These are phyloP conservation scores for Geosmithia flava DNA, from an alignment of 2,329 filamentous ascomycete genomes.

Conservation along the genomic window DNA sequence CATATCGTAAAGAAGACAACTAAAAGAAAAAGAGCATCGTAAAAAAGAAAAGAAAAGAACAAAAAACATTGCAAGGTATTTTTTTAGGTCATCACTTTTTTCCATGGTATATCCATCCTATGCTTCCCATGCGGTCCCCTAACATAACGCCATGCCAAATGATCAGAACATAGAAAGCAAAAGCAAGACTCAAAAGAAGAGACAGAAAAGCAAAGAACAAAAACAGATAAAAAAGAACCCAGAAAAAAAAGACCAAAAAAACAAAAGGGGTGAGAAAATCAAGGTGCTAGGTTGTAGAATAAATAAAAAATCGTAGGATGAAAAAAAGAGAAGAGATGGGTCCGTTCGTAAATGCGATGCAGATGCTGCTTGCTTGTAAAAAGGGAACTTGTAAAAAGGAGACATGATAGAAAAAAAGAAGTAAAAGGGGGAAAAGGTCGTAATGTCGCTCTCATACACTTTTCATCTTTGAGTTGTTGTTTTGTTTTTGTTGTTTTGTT, in stretches of 20 bases:
- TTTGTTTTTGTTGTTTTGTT: background rate
- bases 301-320: no score
- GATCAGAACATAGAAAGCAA: background rate
- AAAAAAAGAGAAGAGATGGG: background rate
- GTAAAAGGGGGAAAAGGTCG: no score
- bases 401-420: background rate
- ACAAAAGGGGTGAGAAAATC: background rate
- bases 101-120: slow-evolving; percentile 1
- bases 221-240: background rate
- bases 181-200: background rate
- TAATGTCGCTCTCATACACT: no score
- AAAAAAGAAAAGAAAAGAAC: background rate
- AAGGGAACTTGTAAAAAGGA: slow-evolving; percentile 1
- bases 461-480: no score
- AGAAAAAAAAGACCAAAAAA: background rate
- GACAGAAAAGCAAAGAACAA: background rate
- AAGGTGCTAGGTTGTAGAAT: no score
- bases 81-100: background rate
- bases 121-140: slow-evolving; percentile 1
- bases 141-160: background rate
- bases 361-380: slow-evolving; percentile 2
- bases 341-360: slow-evolving; percentile 8
- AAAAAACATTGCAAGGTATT: background rate
- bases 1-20: background rate
- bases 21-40: background rate